Evolutionary conservation across 345 rosid genomes (phyloP).

Genomic region (Populus alba): DNA sequence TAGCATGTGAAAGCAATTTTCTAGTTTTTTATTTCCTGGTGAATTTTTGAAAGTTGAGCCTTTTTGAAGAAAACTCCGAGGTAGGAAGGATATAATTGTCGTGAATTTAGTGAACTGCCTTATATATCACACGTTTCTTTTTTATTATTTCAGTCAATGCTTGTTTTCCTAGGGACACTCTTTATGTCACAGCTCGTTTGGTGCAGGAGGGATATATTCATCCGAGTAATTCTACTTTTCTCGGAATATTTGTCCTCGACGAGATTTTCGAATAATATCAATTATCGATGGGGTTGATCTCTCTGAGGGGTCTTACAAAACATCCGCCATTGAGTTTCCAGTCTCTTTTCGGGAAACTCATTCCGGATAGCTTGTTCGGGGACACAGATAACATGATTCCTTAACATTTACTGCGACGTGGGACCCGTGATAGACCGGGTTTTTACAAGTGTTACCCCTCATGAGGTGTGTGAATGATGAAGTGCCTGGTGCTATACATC

Average conservation of each 20-base stretch:
- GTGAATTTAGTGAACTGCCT: constrained; percentile 12
- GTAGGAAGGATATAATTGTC: constrained; percentile 25
- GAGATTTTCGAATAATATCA: not conserved
- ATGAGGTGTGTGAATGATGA: not conserved
- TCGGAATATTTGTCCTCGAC: not conserved
- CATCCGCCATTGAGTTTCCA: not conserved
- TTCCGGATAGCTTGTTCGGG: not conserved
- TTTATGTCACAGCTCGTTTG: no score
- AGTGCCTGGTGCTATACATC: not conserved
- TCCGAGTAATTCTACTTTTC: not conserved
- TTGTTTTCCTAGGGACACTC: not conserved
- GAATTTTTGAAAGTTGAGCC: constrained; percentile 33
- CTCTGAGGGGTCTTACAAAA: not conserved
- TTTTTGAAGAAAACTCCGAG: constrained; percentile 20
- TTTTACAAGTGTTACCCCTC: not conserved
- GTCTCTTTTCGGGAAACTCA: not conserved
- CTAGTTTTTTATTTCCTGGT: constrained; percentile 10
- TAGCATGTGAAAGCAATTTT: constrained; percentile 36
- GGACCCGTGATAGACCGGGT: not conserved
- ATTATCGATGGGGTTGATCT: not conserved
- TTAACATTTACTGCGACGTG: not conserved
- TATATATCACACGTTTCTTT: not conserved
- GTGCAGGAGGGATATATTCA: no score
- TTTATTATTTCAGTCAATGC: not conserved
- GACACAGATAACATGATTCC: not conserved